These are phyloP conservation scores for Penicillium goetzii DNA, from an alignment of 495 filamentous ascomycete species.

Conservation along the genomic window DNA sequence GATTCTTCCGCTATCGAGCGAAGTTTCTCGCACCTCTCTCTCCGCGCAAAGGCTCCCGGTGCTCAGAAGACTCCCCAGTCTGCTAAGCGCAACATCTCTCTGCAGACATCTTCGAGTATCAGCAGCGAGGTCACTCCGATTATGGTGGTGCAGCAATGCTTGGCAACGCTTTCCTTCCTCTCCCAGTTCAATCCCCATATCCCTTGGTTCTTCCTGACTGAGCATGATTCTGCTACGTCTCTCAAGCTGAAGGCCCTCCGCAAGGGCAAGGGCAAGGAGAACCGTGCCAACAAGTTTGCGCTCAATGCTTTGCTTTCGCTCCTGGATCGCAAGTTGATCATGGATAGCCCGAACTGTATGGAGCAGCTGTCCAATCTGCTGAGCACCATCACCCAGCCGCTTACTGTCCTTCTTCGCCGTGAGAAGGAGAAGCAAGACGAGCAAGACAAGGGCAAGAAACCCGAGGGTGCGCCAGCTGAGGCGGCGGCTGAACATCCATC, in stretches of 20 bases:
- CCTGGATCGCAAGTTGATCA: constrained; percentile 87
- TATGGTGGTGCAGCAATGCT: constrained; percentile 93
- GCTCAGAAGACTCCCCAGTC: constrained; percentile 77
- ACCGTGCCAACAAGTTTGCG: constrained; percentile 82
- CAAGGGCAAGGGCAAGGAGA: constrained; percentile 86
- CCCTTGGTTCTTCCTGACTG: constrained; percentile 90
- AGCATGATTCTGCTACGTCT: constrained; percentile 77
- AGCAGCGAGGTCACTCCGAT: constrained; percentile 84
- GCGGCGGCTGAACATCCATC: constrained; percentile 26
- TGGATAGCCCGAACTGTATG: constrained; percentile 95
- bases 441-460: constrained; percentile 58
- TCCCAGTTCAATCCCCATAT: constrained; percentile 82
- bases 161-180: constrained; percentile 78
- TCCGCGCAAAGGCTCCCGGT: constrained; percentile 82
- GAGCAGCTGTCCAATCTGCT: constrained; percentile 86
- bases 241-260: constrained; percentile 77
- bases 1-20: constrained; percentile 93
- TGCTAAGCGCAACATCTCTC: constrained; percentile 69
- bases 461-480: constrained; percentile 37
- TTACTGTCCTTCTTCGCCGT: constrained; percentile 79
- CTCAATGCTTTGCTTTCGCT: constrained; percentile 88
- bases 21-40: constrained; percentile 89
- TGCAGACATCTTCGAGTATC: constrained; percentile 56
- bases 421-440: constrained; percentile 74
- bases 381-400: constrained; percentile 83